Base-by-base conservation (phyloP, 1,284 basidiomycete genomes). In the Bondarzewia mesenterica region DNA sequence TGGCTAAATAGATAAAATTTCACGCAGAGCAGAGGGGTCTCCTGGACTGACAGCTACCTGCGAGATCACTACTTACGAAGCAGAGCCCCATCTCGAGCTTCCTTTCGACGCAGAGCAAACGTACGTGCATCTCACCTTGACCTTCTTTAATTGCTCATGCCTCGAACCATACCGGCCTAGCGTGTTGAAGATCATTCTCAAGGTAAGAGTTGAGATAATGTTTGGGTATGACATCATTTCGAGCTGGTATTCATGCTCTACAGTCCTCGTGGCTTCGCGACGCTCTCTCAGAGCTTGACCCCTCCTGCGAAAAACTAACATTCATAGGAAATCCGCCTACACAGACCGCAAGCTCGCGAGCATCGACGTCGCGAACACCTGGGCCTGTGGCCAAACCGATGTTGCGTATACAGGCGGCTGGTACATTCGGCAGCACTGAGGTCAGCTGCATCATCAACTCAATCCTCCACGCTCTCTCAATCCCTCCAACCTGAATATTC, bases 181-280 rank as follows among this genome's bases (percentile, higher is more conserved):
- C 39, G 75, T 82, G 2, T 70, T 92, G 23, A 87, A 86, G 61
- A 81, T 93, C 37, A 94, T 95, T 57, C 77, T 95, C 63, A 93
- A 93, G 73, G 90, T 84, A 47, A 48, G 68, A 54, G 8, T 39
- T 44, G 14, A n/a, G 10, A 32, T 20, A 21, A 5, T 21, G 18
- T 12, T 18, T 23, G 35, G 40, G 45, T 29, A 44, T 23, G 7
- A 25, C 39, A 46, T 47, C 27, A n/a, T 15, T 27, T 26, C 10
- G 20, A 46, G 50, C 27, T 20, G 7, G 25, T 18, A 16, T 8
- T 21, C 21, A 18, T 59, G 25, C 8, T 6, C 25, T 8, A 6
- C 38, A 89, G 86, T 93, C 92, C 10, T 90, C 85, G 6, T 93
- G 90, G 89, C 81, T 96, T 37, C 82, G 87, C 42, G 91, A 94